A percentile compares a stretch with the other conserved stretches of the same genome.
phyloP scores from a whole-genome alignment of 108 stramenopile species.

The Pseudonitzschia delicatissima region DNA sequence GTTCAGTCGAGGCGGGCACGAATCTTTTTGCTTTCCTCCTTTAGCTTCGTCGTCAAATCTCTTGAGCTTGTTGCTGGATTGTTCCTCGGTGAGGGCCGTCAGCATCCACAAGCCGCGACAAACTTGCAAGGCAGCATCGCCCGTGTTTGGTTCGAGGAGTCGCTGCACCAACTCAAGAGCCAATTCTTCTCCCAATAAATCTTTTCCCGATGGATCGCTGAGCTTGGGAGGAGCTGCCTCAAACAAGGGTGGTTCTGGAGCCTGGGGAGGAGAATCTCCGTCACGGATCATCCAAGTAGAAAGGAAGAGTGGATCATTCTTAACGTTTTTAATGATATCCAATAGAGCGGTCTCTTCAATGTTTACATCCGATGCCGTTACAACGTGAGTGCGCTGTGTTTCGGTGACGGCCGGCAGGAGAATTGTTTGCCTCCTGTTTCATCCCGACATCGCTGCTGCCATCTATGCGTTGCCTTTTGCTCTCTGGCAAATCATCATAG shows the following conservation, averaged over 20 bases:
- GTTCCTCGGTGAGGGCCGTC: slow-evolving; percentile 69
- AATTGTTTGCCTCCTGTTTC: too few relatives aligned
- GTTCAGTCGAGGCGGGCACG: slow-evolving; percentile 57
- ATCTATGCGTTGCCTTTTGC: slow-evolving; percentile 53
- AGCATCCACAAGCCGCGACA: slow-evolving; percentile 78
- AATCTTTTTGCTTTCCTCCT: slow-evolving; percentile 23
- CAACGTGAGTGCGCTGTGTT: slow-evolving; percentile 39
- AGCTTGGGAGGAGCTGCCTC: slow-evolving; percentile 75
- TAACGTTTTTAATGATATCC: slow-evolving; percentile 37
- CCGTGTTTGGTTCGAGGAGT: slow-evolving; percentile 46
- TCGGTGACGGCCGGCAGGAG: neutral
- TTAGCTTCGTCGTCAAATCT: slow-evolving; percentile 49
- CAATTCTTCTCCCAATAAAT: slow-evolving; percentile 66
- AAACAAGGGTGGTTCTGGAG: slow-evolving; percentile 69
- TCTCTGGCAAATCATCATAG: slow-evolving; percentile 24
- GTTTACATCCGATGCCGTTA: slow-evolving; percentile 57
- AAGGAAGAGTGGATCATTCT: slow-evolving; percentile 67
- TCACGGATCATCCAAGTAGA: slow-evolving; percentile 84
- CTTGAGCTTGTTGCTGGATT: slow-evolving; percentile 42
- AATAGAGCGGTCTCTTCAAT: slow-evolving; percentile 45
- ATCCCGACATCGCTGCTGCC: neutral
- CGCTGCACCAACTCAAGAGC: slow-evolving; percentile 57
- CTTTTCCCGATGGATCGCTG: slow-evolving; percentile 80
- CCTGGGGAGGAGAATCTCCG: slow-evolving; percentile 60
- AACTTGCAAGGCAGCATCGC: slow-evolving; percentile 56